Evolutionary conservation across 129 eudicot species (phyloP), one percentile per base, ranked within the genome.

Genomic region (Pulicaria dysenterica): DNA sequence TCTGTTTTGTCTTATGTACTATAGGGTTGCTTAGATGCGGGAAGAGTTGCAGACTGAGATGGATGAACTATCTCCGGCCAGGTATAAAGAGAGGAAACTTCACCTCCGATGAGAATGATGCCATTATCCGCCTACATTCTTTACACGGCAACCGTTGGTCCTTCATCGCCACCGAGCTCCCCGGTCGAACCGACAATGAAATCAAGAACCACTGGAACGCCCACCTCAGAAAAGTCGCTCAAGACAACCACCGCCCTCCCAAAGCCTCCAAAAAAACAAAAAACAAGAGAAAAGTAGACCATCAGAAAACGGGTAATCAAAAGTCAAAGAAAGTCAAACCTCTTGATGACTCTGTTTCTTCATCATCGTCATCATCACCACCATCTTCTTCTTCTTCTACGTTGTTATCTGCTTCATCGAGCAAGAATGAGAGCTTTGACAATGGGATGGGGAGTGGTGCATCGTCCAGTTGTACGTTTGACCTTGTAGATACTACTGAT

Each of bases 31-130:
- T 68, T 17, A 70, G 84, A 69, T 80, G 84, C 11, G 80, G 84
- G 54, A 80, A 80, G 73, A 80, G 84, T 80, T 80, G 84, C 64
- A 44, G 84, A 64, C 54, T 80, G 67, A 63, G 84, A 68, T 80
- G 84, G 84, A 56, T 80, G 76, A 80, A 80, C 48, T 80, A 80
- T 74, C 84, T 80, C 8, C 70, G 80, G 46, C 84, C 84, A 17
- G 84, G 84, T 49, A 74, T 80, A 14, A 80, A 80, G 80, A 68
- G 84, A 80, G 84, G 84, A 15, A 69, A 75, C 77, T 80, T 80
- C 69, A 80, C 77, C 8, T 61, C 80, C 36, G 77, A 74, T 0
- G 84, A 80, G 54, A 68, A 68, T 39, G 84, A 80, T 41, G 19
- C 55, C 57, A 74, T 80, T 61, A 75, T 75, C 57, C 76, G 80